These are phyloP conservation scores for Paraleonurus japonicus DNA, from an alignment of 257 asterid species.

Conservation along the genomic window DNA sequence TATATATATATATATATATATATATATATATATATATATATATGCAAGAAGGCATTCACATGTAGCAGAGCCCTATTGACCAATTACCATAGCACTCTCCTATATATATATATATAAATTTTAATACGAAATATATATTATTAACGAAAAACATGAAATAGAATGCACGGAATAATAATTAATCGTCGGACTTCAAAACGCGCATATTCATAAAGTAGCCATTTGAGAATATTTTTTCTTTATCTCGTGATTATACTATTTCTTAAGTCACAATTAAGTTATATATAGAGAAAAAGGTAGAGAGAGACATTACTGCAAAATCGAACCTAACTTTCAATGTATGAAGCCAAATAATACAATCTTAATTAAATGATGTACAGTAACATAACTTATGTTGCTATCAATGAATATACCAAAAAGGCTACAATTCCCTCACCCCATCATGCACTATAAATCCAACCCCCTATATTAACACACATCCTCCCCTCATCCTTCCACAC, in stretches of 20 bases:
- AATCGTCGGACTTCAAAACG: too few relatives aligned
- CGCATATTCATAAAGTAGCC: not conserved
- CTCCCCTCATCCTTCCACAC: conserved; percentile 1
- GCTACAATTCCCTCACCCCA: not conserved
- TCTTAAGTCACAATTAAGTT: not conserved
- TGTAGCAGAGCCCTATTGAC: too few relatives aligned
- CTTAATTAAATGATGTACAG: not conserved
- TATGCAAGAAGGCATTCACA: too few relatives aligned
- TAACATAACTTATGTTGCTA: not conserved
- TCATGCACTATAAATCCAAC: not conserved
- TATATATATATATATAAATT: too few relatives aligned
- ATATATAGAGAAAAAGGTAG: not conserved
- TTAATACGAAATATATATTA: too few relatives aligned
- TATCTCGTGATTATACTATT: not conserved
- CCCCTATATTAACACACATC: conserved; percentile 13
- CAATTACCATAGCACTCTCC: too few relatives aligned
- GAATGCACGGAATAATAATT: too few relatives aligned
- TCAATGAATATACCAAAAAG: not conserved
- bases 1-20: too few relatives aligned
- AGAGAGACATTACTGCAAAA: not conserved
- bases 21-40: too few relatives aligned
- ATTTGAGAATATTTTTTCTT: not conserved
- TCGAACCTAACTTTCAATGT: not conserved
- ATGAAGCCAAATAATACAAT: not conserved
- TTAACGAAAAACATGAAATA: too few relatives aligned